Evolutionary conservation across 1,284 basidiomycete genomes (phyloP).

Genomic region (Xanthoconium separans): DNA sequence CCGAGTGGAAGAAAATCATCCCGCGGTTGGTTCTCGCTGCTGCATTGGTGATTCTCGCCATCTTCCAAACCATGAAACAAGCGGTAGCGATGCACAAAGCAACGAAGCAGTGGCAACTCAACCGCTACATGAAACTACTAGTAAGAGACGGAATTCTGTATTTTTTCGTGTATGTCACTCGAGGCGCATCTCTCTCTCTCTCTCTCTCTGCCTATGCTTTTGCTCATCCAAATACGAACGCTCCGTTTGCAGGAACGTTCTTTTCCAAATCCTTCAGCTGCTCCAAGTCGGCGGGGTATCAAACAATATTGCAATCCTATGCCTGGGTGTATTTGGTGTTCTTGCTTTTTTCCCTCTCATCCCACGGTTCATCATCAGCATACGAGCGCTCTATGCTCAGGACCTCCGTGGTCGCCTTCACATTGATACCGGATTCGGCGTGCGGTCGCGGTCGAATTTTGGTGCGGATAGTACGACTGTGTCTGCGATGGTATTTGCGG

Average conservation of each 20-base stretch:
- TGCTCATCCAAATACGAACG: too few relatives aligned
- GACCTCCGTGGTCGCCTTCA: not conserved
- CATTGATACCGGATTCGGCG: not conserved
- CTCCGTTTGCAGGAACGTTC: too few relatives aligned
- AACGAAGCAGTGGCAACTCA: not conserved
- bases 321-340: not conserved
- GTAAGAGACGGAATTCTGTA: slow-evolving; percentile 1
- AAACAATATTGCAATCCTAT: not conserved
- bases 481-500: not conserved
- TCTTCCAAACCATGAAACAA: not conserved
- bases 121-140: not conserved
- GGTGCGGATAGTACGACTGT: not conserved
- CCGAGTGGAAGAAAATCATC: too few relatives aligned
- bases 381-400: not conserved
- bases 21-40: not conserved
- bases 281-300: not conserved
- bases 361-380: slow-evolving; percentile 2
- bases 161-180: not conserved
- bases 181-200: too few relatives aligned
- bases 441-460: not conserved
- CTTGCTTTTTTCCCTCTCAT: not conserved
- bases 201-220: too few relatives aligned
- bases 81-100: not conserved
- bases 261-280: not conserved
- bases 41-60: not conserved